Conservation (phyloP, 2,329 filamentous ascomycete genomes). For the Bipolaris sorokiniana region DNA sequence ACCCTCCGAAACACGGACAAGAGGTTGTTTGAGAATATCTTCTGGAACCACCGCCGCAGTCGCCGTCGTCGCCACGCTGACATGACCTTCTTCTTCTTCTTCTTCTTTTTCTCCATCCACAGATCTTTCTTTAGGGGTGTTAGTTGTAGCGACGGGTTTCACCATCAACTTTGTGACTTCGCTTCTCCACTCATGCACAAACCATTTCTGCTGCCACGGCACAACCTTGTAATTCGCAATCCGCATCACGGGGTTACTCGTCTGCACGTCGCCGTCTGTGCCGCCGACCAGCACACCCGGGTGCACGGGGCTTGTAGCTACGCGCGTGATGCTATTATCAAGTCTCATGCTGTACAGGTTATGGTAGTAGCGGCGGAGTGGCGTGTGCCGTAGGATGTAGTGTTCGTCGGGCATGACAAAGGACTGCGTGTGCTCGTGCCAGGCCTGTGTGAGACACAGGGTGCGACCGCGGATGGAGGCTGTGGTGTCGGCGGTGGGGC, state of each 20-base stretch:
- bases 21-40: slow-evolving; percentile 28
- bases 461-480: slow-evolving; percentile 58
- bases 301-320: slow-evolving; percentile 60
- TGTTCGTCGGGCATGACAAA: slow-evolving; percentile 63
- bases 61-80: too few relatives aligned
- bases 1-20: slow-evolving; percentile 51
- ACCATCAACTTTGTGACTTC: slow-evolving; percentile 21
- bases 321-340: slow-evolving; percentile 48
- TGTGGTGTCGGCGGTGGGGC: slow-evolving; percentile 53
- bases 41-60: slow-evolving; percentile 11
- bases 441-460: slow-evolving; percentile 57
- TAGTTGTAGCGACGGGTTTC: not conserved
- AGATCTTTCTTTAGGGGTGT: too few relatives aligned
- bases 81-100: too few relatives aligned
- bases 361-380: slow-evolving; percentile 60
- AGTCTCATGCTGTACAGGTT: slow-evolving; percentile 49
- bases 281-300: slow-evolving; percentile 61
- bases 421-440: slow-evolving; percentile 62
- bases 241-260: slow-evolving; percentile 59
- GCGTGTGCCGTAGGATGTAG: slow-evolving; percentile 56
- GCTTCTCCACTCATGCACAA: slow-evolving; percentile 62
- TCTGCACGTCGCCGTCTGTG: slow-evolving; percentile 58
- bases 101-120: too few relatives aligned
- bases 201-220: slow-evolving; percentile 63
- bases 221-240: slow-evolving; percentile 58